Percentiles rank a stretch among this genome's conserved stretches.
phyloP scores from a whole-genome alignment of 768 basidiomycete genomes.

The Chiua virens region DNA sequence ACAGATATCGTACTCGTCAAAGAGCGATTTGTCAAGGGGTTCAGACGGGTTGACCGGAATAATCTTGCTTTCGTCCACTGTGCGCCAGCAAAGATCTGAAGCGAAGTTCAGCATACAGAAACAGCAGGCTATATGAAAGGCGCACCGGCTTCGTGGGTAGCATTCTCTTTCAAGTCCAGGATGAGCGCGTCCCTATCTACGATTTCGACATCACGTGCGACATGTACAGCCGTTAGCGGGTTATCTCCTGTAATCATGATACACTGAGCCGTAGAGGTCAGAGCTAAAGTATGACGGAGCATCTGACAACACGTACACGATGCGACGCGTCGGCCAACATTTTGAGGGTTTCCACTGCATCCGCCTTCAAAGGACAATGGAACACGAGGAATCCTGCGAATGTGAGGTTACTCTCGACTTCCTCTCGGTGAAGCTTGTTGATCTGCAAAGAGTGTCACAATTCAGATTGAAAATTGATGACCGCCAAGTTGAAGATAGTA shows the following conservation, averaged over 20 bases:
- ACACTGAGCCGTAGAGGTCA: constrained; percentile 52
- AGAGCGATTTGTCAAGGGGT: constrained; percentile 74
- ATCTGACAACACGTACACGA: constrained; percentile 57
- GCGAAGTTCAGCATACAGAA: neutral
- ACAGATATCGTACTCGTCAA: constrained; percentile 92
- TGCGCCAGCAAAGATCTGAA: constrained; percentile 86
- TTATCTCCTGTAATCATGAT: constrained; percentile 99
- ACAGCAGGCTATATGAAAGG: neutral
- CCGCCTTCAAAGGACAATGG: constrained; percentile 94
- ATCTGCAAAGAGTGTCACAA: constrained; percentile 51
- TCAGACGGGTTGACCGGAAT: constrained; percentile 82
- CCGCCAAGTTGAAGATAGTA: constrained; percentile 11
- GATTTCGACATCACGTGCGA: constrained; percentile 95
- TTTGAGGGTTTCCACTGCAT: constrained; percentile 87
- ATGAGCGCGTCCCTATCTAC: constrained; percentile 94
- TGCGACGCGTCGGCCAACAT: constrained; percentile 97
- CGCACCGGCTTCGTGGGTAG: constrained; percentile 66
- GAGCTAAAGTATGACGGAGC: neutral
- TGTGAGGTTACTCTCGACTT: constrained; percentile 71
- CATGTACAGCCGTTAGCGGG: constrained; percentile 94
- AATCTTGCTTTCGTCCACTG: constrained; percentile 87
- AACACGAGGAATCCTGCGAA: constrained; percentile 99
- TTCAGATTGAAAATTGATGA: neutral
- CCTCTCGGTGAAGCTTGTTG: constrained; percentile 80
- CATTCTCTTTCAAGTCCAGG: constrained; percentile 83